Evolutionary conservation across 2,329 filamentous ascomycete species (phyloP), one percentile per base, ranked within the genome.

Genomic region (Aspergillus niger): DNA sequence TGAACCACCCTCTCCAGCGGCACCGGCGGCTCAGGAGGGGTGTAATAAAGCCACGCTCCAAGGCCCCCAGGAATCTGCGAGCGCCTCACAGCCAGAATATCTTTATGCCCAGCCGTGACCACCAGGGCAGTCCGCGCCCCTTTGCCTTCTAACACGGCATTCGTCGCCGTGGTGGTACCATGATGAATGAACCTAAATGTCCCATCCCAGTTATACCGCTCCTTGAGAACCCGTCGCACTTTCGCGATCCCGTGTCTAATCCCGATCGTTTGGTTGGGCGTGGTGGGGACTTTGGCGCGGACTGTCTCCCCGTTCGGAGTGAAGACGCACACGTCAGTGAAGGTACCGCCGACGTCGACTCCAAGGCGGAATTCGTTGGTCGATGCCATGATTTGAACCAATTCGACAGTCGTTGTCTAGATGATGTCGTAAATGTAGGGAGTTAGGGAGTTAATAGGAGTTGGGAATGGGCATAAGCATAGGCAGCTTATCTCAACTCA

Each of bases 21-120:
- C 3, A 83, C 80, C 13, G 82, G 73, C 1, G 81, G 81, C 32
- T 81, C 75, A 0, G 81, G 81, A 3, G 80, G 79, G 0, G 75
- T 71, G 62, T 75, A 83, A 55, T 80, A 78, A 60, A 83, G 76
- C 81, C 81, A 83, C 10, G 79, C 80, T 1, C 79, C 81, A 8
- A 83, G 68, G 2, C 80, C 80, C 3, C 81, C 81, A 0, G 81
- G 81, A n/a, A 83, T 83, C 58, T 83, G 80, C 20, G 79, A 81
- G 26, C 81, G 72, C 8, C 81, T 72, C 10, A 81, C 70, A 0
- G 77, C 76, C 52, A 83, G 69, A 48, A 83, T 77, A 64, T 82
- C 80, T 62, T 81, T 82, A 69, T 82, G 80, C 3, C 81, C 81
- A 2, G 76, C 74, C 1, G 81, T 83, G 10, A 82, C 79, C 30